Evolutionary conservation across 768 basidiomycete genomes (phyloP), one percentile per base, ranked within the genome.

Genomic region (Daedaleopsis sinensis): DNA sequence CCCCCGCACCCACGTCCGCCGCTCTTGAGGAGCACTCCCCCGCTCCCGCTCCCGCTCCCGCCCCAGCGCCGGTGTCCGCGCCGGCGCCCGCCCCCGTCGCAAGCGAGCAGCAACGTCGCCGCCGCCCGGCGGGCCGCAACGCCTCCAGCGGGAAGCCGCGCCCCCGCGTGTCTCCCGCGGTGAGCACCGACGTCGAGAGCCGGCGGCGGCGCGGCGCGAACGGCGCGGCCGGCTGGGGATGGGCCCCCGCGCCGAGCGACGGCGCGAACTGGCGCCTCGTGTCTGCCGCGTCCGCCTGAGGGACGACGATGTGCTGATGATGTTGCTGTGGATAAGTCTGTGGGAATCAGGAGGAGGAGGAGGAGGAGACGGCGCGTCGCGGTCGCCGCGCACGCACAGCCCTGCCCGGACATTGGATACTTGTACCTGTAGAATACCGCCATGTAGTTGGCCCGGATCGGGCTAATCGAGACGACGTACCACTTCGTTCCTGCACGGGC

Each of bases 201-300:
- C 21, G 63, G 38, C 51, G 64, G 16, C 58, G 58, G 44, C 67
- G 67, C 32, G 24, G 11, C 16, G 52, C 62, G 16, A 59, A 65
- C 39, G 63, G 66, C 43, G 59, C n/a, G n/a, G n/a, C 58, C 16
- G 57, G 59, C 11, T 63, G 62, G 62, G 63, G 58, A 12, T 67
- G 66, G 66, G 54, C 39, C 35, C 46, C 57, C 9, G 56, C 46
- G 44, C 51, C 18, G 51, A n/a, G 24, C 13, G 37, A 52, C 23
- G 42, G 13, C 24, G 21, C 27, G 54, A 38, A n/a, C 54, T 39
- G 24, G 43, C 47, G 19, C 47, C 27, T 32, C 27, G 27, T 32
- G 4, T 32, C 27, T 7, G 27, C 7, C 27, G 27, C 27, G 7
- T 32, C 27, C 27, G 27, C 27, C 3, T 32, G 27, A 32, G 27